Conservation (phyloP, 495 filamentous ascomycete genomes). For the Podospora pseudopauciseta region DNA sequence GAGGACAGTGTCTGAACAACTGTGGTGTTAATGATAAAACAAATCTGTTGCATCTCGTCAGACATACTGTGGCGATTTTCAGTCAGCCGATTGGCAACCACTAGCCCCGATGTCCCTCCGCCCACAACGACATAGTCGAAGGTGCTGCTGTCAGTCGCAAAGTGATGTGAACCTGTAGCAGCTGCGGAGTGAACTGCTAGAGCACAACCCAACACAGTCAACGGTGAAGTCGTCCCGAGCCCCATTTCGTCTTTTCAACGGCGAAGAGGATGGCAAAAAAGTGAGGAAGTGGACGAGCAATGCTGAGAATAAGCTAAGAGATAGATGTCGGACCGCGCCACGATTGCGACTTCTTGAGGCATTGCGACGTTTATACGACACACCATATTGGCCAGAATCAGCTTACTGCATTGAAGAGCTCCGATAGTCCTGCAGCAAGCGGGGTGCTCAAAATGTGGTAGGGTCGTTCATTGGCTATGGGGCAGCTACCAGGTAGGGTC, state of each 20-base stretch:
- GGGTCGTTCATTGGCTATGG: not conserved
- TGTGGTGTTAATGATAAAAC: not conserved
- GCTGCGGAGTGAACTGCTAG: not conserved
- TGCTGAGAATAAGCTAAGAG: not conserved
- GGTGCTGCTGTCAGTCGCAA: constrained; percentile 9
- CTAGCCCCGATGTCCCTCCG: constrained; percentile 44
- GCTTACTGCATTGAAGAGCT: not conserved
- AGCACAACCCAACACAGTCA: not conserved
- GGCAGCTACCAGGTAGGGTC: not conserved
- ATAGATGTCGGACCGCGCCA: not conserved
- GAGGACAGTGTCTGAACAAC: constrained; percentile 34
- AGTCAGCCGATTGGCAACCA: constrained; percentile 45
- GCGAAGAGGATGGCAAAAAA: not conserved
- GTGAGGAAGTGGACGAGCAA: not conserved
- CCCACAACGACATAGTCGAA: constrained; percentile 41
- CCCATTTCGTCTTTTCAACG: not conserved
- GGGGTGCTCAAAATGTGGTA: not conserved
- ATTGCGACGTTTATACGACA: not conserved
- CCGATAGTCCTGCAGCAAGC: not conserved
- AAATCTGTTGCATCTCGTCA: not conserved
- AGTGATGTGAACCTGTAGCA: not conserved
- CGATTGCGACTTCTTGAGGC: not conserved
- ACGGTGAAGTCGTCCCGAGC: not conserved
- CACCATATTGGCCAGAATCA: not conserved
- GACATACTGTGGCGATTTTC: constrained; percentile 32